Conservation (phyloP, 495 filamentous ascomycete species). For the Aspergillus carlsbadensis region DNA sequence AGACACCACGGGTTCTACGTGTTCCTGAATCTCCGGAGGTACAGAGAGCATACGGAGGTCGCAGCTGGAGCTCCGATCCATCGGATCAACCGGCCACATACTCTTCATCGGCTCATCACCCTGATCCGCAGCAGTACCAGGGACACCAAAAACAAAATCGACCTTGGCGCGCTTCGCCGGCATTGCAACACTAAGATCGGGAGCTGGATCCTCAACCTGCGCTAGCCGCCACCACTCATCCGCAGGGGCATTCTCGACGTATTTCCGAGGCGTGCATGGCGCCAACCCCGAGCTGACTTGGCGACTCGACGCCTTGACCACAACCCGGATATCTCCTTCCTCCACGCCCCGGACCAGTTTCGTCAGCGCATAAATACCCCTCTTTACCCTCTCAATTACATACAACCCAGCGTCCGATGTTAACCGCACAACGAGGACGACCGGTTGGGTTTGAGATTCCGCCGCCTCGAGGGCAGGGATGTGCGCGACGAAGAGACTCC, state of each 20-base stretch:
- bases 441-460: conserved; percentile 39
- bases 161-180: conserved; percentile 27
- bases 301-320: conserved; percentile 37
- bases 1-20: background rate
- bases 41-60: conserved; percentile 3
- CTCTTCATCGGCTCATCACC: conserved; percentile 11
- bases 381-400: conserved; percentile 68
- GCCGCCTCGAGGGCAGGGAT: conserved; percentile 61
- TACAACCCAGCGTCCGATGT: conserved; percentile 59
- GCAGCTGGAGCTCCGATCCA: conserved; percentile 13
- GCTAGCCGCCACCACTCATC: conserved; percentile 40
- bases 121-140: conserved; percentile 8
- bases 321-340: conserved; percentile 36
- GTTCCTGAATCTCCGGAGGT: conserved; percentile 17
- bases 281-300: conserved; percentile 33
- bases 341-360: conserved; percentile 65
- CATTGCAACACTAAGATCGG: conserved; percentile 16
- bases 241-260: conserved; percentile 1
- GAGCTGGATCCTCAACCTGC: conserved; percentile 35
- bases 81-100: conserved; percentile 23
- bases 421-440: conserved; percentile 65
- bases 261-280: conserved; percentile 27
- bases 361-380: conserved; percentile 67
- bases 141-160: conserved; percentile 37
- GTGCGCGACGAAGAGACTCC: conserved; percentile 55